Conservation (phyloP, 495 filamentous ascomycete genomes). For the Lophiostoma macrostomum region DNA sequence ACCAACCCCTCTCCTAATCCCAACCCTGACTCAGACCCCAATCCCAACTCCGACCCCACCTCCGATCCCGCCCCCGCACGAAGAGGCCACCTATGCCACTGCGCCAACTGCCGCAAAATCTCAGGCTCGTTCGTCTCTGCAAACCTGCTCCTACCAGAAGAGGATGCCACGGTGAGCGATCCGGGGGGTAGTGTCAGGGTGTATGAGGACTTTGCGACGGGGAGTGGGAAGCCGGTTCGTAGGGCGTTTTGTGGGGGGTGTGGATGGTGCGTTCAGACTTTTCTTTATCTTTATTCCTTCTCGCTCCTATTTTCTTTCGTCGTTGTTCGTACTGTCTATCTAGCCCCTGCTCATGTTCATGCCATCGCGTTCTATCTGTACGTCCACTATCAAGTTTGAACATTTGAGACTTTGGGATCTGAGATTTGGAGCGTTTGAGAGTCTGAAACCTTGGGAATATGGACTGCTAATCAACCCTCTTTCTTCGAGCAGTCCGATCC, state of each 20-base stretch:
- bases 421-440: no score
- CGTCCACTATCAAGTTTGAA: no score
- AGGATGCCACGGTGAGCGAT: constrained; percentile 43
- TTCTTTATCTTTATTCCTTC: not conserved
- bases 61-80: no score
- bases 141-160: constrained; percentile 44
- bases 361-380: no score
- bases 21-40: no score
- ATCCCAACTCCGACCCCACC: no score
- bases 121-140: constrained; percentile 41
- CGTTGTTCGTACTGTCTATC: not conserved
- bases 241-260: constrained; percentile 44
- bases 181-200: constrained; percentile 38
- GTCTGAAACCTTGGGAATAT: no score
- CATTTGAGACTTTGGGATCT: no score
- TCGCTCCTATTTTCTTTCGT: not conserved
- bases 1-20: no score
- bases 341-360: not conserved
- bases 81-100: constrained; percentile 42
- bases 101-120: constrained; percentile 43
- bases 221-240: constrained; percentile 42
- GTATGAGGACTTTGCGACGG: constrained; percentile 40
- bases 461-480: no score
- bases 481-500: constrained; percentile 46
- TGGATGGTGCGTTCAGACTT: constrained; percentile 40